A percentile compares a stretch with the other conserved stretches of the same genome.
Evolutionary conservation across 2,329 filamentous ascomycete species (phyloP).

Genomic region (Zopfia rhizophila): DNA sequence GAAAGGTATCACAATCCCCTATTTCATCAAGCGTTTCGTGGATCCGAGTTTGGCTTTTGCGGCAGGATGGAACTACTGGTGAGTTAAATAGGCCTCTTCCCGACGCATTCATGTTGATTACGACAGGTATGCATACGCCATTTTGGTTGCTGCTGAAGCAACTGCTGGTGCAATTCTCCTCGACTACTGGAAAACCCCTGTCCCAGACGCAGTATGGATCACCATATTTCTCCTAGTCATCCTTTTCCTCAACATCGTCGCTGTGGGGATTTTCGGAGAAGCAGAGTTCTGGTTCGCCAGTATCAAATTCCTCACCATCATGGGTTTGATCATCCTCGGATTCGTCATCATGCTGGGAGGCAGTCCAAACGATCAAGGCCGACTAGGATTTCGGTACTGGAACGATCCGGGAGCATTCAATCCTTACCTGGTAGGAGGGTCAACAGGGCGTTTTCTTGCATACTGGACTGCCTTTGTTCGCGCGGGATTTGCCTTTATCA

Average conservation of each 20-base stretch:
- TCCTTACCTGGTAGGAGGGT: constrained; percentile 61
- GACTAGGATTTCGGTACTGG: constrained; percentile 74
- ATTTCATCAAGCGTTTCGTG: constrained; percentile 56
- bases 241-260: constrained; percentile 48
- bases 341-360: constrained; percentile 50
- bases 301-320: constrained; percentile 58
- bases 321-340: constrained; percentile 47
- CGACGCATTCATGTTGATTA: neutral
- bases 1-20: constrained; percentile 50
- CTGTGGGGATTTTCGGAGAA: constrained; percentile 54
- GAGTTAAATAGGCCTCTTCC: constrained; percentile 9
- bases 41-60: constrained; percentile 57
- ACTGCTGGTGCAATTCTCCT: constrained; percentile 45
- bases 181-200: constrained; percentile 47
- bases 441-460: constrained; percentile 70
- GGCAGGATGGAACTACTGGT: constrained; percentile 45
- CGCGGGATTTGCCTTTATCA: constrained; percentile 58
- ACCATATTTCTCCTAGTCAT: constrained; percentile 49
- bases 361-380: constrained; percentile 45
- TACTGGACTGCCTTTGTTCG: constrained; percentile 67
- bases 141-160: constrained; percentile 48
- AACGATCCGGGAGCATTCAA: constrained; percentile 68
- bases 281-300: constrained; percentile 64
- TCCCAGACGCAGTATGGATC: constrained; percentile 48
- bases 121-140: constrained; percentile 47